These are phyloP conservation scores for barrel medic (Medicago truncatula) DNA, from an alignment of 306 rosid species.

Conservation along the genomic window MtrunA17r5.0-ANR NC_053048.1:34393001-34393500, in stretches of 20 bases:
- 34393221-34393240: slow-evolving; percentile 53
- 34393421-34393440: slow-evolving; percentile 87
- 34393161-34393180: slow-evolving; percentile 57
- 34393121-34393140: slow-evolving; percentile 47
- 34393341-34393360: slow-evolving; percentile 65
- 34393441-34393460: slow-evolving; percentile 64
- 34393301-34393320: slow-evolving; percentile 75
- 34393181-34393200: slow-evolving; percentile 47
- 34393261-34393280: slow-evolving; percentile 74
- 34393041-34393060: slow-evolving; percentile 55
- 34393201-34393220: slow-evolving; percentile 55
- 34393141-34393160: slow-evolving; percentile 49
- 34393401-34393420: slow-evolving; percentile 72
- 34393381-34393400: slow-evolving; percentile 68
- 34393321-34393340: slow-evolving; percentile 95
- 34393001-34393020: slow-evolving; percentile 92
- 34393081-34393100: slow-evolving; percentile 55
- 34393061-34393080: slow-evolving; percentile 62
- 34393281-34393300: slow-evolving; percentile 74
- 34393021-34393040: slow-evolving; percentile 74
- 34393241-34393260: slow-evolving; percentile 56
- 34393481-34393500: slow-evolving; percentile 85
- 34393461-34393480: slow-evolving; percentile 88
- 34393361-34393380: slow-evolving; percentile 62
- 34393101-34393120: slow-evolving; percentile 53